Evolutionary conservation across 306 rosid species (phyloP).

Genomic region (Quillaja saponaria): DNA sequence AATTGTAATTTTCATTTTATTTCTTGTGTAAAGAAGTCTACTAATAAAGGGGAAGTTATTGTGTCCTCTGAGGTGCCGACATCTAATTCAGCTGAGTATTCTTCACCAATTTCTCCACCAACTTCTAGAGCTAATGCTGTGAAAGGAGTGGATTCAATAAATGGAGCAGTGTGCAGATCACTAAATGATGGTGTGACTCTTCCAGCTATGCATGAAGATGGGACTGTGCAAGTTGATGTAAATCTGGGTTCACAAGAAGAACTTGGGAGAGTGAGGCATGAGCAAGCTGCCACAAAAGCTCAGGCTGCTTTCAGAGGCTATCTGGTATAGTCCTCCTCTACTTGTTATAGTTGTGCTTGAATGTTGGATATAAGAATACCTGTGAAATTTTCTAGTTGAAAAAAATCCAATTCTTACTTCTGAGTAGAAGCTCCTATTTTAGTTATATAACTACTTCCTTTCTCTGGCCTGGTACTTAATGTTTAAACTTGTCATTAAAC

Average conservation of each 20-base stretch:
- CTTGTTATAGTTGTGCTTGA: not conserved
- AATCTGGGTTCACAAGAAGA: constrained; percentile 39
- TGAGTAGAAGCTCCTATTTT: not conserved
- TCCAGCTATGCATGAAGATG: constrained; percentile 32
- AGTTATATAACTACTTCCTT: not conserved
- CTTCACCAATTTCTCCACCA: constrained; percentile 50
- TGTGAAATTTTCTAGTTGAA: no score
- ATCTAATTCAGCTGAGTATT: constrained; percentile 38
- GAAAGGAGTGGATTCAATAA: constrained; percentile 41
- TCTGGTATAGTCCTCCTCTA: constrained; percentile 42
- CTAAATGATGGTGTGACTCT: constrained; percentile 31
- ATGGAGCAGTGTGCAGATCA: constrained; percentile 34
- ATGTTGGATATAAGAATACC: not conserved
- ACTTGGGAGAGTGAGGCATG: constrained; percentile 39
- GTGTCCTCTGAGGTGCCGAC: constrained; percentile 45
- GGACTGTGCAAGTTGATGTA: constrained; percentile 22
- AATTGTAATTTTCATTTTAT: constrained; percentile 31
- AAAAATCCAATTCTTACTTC: no score
- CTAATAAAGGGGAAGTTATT: constrained; percentile 42
- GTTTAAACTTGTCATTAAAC: no score
- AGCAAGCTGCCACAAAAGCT: constrained; percentile 56
- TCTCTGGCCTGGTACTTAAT: not conserved
- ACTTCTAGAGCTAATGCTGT: constrained; percentile 37
- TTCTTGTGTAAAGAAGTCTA: constrained; percentile 44
- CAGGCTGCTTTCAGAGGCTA: constrained; percentile 78